Evolutionary conservation across 148 eudicot species (phyloP).

Genomic region (Polygonum maritimum): DNA sequence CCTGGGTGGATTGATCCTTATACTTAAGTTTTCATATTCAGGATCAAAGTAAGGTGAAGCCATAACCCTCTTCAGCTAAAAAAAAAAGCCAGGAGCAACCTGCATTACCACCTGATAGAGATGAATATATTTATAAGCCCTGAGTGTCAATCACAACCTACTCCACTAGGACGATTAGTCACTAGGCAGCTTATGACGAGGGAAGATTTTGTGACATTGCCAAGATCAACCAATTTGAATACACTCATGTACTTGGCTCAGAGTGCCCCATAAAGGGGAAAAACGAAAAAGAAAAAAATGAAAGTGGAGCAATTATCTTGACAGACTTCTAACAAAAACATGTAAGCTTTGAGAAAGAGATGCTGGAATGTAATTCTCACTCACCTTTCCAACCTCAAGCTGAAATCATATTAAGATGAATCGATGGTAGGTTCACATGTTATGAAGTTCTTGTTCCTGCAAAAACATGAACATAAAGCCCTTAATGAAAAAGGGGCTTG

Average conservation of each 20-base stretch:
- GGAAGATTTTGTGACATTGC: neutral
- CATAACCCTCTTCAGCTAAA: constrained; percentile 18
- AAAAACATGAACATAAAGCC: neutral
- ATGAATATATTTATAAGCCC: neutral
- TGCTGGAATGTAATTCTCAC: neutral
- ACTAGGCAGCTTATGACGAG: neutral
- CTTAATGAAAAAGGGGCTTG: neutral
- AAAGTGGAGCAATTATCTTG: neutral
- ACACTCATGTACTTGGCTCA: neutral
- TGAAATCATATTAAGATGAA: neutral
- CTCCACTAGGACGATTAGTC: neutral
- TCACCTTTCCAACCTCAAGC: neutral
- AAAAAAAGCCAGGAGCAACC: neutral
- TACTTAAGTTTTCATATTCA: constrained; percentile 73
- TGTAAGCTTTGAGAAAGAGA: neutral
- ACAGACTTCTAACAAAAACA: neutral
- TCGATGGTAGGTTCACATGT: neutral
- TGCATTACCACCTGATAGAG: neutral
- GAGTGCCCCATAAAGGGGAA: neutral
- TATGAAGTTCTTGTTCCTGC: neutral
- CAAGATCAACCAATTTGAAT: neutral
- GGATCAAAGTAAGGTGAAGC: constrained; percentile 82
- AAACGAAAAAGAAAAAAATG: neutral
- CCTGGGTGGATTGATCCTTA: constrained; percentile 88
- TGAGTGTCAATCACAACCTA: neutral